Conservation (phyloP, 176 grass and related monocot genomes). For the Stipa capillata region DNA sequence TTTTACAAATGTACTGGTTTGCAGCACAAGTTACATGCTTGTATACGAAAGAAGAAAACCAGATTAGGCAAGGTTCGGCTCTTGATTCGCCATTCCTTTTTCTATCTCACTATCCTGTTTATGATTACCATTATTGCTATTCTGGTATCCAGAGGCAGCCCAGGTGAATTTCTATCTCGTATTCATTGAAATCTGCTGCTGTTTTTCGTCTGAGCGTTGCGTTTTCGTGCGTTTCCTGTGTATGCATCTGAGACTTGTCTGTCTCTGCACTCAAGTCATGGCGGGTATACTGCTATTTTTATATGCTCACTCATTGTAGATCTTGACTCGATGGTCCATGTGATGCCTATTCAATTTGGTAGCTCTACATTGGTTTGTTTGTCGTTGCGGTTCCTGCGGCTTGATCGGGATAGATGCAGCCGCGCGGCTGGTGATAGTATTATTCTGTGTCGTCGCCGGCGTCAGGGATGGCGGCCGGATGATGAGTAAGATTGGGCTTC, state of each 20-base stretch:
- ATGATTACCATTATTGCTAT: neutral
- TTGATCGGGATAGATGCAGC: too few species aligned
- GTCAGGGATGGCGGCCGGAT: too few species aligned
- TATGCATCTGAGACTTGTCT: neutral
- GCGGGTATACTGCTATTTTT: neutral
- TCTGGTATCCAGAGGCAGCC: neutral
- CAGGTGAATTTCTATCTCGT: neutral
- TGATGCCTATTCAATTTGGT: neutral
- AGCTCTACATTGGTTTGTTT: neutral
- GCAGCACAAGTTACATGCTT: neutral
- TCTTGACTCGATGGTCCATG: neutral
- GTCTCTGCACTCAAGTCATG: neutral
- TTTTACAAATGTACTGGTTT: neutral
- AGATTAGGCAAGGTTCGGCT: neutral
- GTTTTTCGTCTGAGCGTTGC: neutral
- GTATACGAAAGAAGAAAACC: slow-evolving; percentile 21
- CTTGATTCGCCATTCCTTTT: neutral
- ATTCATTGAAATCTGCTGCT: neutral
- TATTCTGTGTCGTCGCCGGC: too few species aligned
- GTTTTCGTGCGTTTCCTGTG: neutral
- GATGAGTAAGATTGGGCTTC: too few species aligned
- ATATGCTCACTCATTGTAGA: neutral
- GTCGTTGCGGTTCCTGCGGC: too few species aligned
- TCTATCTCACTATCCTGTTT: neutral
- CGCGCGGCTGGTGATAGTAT: too few species aligned